phyloP scores from a whole-genome alignment of 2,329 filamentous ascomycete genomes.

The Pseudocercospora vitis region DNA sequence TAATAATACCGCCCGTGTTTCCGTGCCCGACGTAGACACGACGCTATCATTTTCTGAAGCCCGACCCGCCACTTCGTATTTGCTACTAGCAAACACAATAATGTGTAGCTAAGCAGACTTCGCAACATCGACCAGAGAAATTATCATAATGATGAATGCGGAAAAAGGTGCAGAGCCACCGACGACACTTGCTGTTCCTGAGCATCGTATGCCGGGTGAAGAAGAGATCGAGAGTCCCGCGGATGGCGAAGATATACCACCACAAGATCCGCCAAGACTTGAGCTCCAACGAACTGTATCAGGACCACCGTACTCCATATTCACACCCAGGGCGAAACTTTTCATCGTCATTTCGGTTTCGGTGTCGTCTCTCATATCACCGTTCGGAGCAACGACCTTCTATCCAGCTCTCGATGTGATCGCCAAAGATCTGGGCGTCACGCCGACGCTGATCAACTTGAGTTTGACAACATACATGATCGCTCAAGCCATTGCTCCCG shows the following conservation, averaged over 20 bases:
- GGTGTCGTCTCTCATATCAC: conserved; percentile 33
- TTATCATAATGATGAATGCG: too few species aligned
- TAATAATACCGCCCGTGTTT: conserved; percentile 8
- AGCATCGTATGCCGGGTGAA: background rate
- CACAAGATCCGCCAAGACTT: conserved; percentile 1
- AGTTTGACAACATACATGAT: conserved; percentile 63
- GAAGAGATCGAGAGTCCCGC: background rate
- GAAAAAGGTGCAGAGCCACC: background rate
- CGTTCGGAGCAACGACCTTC: conserved; percentile 49
- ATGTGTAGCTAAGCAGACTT: too few species aligned
- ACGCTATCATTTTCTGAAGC: background rate
- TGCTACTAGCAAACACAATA: background rate
- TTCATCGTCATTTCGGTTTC: conserved; percentile 34
- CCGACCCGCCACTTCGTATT: background rate
- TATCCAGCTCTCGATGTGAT: conserved; percentile 55
- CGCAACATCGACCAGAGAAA: too few species aligned
- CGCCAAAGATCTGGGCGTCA: conserved; percentile 50
- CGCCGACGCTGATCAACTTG: conserved; percentile 47
- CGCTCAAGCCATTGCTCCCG: conserved; percentile 51
- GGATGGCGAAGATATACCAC: background rate
- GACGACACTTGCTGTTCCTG: background rate
- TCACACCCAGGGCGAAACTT: conserved; percentile 29
- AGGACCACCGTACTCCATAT: conserved; percentile 33
- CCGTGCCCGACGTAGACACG: conserved; percentile 12
- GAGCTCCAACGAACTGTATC: conserved; percentile 19